phyloP scores from a whole-genome alignment of 352 stramenopile species.

The Phytophthora ohioensis region DNA sequence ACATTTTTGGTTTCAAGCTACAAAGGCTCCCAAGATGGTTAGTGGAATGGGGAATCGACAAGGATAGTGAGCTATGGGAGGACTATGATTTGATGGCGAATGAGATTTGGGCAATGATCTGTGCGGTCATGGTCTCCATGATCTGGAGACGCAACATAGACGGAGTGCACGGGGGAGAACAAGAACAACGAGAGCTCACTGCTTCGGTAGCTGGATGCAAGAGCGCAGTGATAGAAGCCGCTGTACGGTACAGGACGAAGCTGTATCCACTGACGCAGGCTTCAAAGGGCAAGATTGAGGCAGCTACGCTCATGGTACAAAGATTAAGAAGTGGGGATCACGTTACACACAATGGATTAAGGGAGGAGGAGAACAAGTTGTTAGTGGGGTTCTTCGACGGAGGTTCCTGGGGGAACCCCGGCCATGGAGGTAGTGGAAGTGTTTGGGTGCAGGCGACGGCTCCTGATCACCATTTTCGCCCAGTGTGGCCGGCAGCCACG shows the following conservation, averaged over 20 bases:
- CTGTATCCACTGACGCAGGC: background rate
- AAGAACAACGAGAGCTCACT: background rate
- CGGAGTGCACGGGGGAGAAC: background rate
- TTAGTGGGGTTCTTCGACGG: slow-evolving; percentile 11
- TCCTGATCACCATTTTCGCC: background rate
- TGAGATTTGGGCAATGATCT: background rate
- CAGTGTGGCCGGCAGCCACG: background rate
- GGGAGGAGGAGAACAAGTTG: background rate
- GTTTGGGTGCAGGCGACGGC: background rate
- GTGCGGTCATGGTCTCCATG: background rate
- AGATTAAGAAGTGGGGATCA: too few species aligned
- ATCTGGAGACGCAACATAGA: slow-evolving; percentile 3
- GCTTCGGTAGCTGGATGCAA: too few species aligned
- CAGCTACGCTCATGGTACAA: too few species aligned
- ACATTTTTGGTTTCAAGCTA: background rate
- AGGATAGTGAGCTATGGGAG: background rate
- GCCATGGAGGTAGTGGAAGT: background rate
- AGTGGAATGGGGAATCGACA: background rate
- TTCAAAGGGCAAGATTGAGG: too few species aligned
- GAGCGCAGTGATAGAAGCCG: background rate
- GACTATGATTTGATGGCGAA: background rate
- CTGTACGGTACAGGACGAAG: background rate
- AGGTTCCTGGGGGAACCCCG: background rate
- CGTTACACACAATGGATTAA: too few species aligned
- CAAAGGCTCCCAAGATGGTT: background rate